Conservation (phyloP, 2,329 filamentous ascomycete species). For the Aspergillus pseudoviridinutans region DNA sequence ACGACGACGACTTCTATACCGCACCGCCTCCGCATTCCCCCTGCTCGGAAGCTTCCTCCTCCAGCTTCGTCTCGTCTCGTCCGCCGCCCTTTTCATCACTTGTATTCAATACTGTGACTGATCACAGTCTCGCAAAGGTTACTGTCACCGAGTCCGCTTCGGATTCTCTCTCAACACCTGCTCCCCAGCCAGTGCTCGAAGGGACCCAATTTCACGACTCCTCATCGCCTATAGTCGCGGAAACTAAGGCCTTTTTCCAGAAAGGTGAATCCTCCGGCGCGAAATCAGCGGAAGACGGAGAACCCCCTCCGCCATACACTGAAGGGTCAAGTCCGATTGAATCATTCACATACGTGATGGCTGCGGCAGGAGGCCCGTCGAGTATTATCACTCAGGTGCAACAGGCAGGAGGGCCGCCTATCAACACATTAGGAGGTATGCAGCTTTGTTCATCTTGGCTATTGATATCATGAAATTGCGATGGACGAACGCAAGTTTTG, state of each 20-base stretch:
- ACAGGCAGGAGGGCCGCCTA: constrained; percentile 77
- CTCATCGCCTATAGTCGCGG: constrained; percentile 55
- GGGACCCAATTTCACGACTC: constrained; percentile 44
- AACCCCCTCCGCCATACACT: constrained; percentile 93
- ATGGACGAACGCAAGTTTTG: constrained; percentile 2
- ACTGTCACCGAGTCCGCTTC: constrained; percentile 47
- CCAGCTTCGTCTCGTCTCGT: constrained; percentile 50
- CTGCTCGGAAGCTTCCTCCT: constrained; percentile 40
- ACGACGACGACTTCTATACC: constrained; percentile 36
- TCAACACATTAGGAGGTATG: constrained; percentile 83
- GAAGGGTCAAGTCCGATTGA: constrained; percentile 89
- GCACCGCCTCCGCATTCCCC: constrained; percentile 38
- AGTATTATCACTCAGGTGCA: constrained; percentile 99
- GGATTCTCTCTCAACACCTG: constrained; percentile 47
- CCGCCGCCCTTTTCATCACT: constrained; percentile 63
- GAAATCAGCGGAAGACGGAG: constrained; percentile 73
- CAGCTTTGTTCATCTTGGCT: neutral
- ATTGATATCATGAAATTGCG: neutral
- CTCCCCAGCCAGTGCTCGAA: constrained; percentile 49
- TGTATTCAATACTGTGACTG: constrained; percentile 49
- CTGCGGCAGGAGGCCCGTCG: constrained; percentile 89
- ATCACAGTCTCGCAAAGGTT: constrained; percentile 37
- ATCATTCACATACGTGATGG: constrained; percentile 96
- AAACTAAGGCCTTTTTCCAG: constrained; percentile 79
- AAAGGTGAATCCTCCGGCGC: constrained; percentile 66